A percentile compares a stretch with the other conserved stretches of the same genome.
phyloP scores from a whole-genome alignment of 495 filamentous ascomycete genomes.

The Acidiella bohemica region DNA sequence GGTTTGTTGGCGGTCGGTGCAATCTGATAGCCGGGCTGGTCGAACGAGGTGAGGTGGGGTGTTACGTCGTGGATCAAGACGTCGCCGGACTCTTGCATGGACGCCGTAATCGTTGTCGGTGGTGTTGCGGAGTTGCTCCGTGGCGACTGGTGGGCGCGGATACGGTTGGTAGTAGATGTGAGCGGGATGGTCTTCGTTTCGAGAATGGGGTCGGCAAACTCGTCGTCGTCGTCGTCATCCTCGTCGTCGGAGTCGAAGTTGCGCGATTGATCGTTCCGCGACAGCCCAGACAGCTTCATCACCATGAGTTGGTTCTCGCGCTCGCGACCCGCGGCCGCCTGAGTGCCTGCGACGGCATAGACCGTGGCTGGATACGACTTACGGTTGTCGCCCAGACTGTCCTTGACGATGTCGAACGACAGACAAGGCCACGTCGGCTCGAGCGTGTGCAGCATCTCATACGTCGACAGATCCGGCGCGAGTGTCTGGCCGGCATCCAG shows the following conservation, averaged over 20 bases:
- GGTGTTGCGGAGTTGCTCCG: slow-evolving; percentile 53
- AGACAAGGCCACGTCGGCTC: slow-evolving; percentile 92
- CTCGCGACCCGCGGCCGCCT: slow-evolving; percentile 59
- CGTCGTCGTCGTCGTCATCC: slow-evolving; percentile 61
- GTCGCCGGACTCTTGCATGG: slow-evolving; percentile 77
- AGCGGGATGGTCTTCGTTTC: slow-evolving; percentile 81
- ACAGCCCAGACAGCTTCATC: slow-evolving; percentile 84
- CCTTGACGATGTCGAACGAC: slow-evolving; percentile 83
- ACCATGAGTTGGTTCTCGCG: slow-evolving; percentile 88
- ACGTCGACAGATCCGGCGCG: slow-evolving; percentile 76
- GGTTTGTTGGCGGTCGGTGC: slow-evolving; percentile 74
- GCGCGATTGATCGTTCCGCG: slow-evolving; percentile 61
- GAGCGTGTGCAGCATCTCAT: slow-evolving; percentile 89
- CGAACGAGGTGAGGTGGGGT: slow-evolving; percentile 72
- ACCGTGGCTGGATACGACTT: slow-evolving; percentile 84
- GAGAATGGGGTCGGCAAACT: slow-evolving; percentile 76
- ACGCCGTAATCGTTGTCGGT: slow-evolving; percentile 69
- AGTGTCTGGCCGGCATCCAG: slow-evolving; percentile 80
- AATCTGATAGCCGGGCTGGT: slow-evolving; percentile 68
- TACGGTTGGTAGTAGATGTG: slow-evolving; percentile 77
- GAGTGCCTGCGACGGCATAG: slow-evolving; percentile 86
- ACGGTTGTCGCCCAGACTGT: slow-evolving; percentile 77
- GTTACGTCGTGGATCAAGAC: slow-evolving; percentile 90
- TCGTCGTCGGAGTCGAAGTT: slow-evolving; percentile 56
- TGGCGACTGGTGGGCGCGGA: slow-evolving; percentile 66